A percentile compares a stretch with the other conserved stretches of the same genome.
phyloP scores from a whole-genome alignment of 495 filamentous ascomycete species.

The Diplogelasinospora grovesii region DNA sequence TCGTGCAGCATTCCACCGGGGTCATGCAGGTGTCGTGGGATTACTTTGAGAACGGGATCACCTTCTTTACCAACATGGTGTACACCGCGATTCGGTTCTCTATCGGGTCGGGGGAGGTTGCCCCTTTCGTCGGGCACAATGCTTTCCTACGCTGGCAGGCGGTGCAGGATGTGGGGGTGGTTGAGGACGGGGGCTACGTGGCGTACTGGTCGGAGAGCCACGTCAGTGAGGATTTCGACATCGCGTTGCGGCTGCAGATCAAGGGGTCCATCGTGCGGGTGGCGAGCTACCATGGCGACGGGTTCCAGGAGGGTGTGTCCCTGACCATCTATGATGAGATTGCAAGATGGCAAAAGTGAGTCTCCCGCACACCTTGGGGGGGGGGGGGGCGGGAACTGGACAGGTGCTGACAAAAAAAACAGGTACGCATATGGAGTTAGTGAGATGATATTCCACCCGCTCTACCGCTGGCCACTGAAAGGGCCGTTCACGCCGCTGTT shows the following conservation, averaged over 20 bases:
- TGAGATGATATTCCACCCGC: slow-evolving; percentile 66
- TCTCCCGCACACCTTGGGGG: no score
- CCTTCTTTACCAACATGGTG: slow-evolving; percentile 73
- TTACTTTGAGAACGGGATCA: slow-evolving; percentile 64
- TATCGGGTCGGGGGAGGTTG: slow-evolving; percentile 68
- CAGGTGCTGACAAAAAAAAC: no score
- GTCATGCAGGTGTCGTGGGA: slow-evolving; percentile 67
- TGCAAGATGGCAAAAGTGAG: slow-evolving; percentile 64
- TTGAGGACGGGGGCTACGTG: slow-evolving; percentile 52
- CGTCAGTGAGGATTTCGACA: slow-evolving; percentile 75
- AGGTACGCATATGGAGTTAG: slow-evolving; percentile 68
- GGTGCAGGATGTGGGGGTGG: slow-evolving; percentile 62
- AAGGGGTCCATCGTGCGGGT: slow-evolving; percentile 61
- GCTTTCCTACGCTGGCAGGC: slow-evolving; percentile 66
- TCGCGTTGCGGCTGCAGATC: slow-evolving; percentile 66
- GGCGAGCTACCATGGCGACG: slow-evolving; percentile 58
- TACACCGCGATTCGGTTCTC: slow-evolving; percentile 67
- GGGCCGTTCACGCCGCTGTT: slow-evolving; percentile 67
- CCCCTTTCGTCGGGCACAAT: slow-evolving; percentile 67
- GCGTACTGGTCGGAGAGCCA: slow-evolving; percentile 74
- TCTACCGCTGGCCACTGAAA: slow-evolving; percentile 51
- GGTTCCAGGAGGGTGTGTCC: slow-evolving; percentile 73
- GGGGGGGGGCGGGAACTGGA: no score
- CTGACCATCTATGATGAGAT: slow-evolving; percentile 75
- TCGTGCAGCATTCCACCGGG: slow-evolving; percentile 13